Percentiles rank a stretch among this genome's conserved stretches.
phyloP scores from a whole-genome alignment of 257 asterid species.

The Solanum lycopersicoides region DNA sequence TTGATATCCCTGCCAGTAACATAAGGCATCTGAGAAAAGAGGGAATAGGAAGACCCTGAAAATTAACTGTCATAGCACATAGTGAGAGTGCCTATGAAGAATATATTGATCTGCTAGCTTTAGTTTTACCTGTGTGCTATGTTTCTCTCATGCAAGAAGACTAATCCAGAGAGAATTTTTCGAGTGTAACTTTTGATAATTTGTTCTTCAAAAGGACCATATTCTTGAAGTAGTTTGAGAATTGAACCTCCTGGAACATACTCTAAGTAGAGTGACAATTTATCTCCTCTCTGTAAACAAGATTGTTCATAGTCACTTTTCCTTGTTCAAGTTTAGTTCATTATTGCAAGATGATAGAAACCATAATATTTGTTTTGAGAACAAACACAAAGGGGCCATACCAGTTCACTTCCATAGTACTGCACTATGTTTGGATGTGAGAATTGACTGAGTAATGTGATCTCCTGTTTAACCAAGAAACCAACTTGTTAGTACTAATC shows the following conservation, averaged over 20 bases:
- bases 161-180: conserved; percentile 54
- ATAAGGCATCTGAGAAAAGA: neutral
- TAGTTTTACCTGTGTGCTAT: conserved; percentile 44
- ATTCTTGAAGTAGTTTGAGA: conserved; percentile 51
- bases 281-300: conserved; percentile 29
- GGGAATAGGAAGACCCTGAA: conserved; percentile 4
- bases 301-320: neutral
- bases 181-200: conserved; percentile 43
- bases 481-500: neutral
- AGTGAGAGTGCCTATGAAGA: neutral
- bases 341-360: neutral
- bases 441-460: conserved; percentile 43
- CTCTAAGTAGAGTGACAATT: conserved; percentile 56
- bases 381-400: neutral
- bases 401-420: conserved; percentile 58
- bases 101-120: neutral
- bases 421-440: conserved; percentile 66
- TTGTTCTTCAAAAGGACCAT: conserved; percentile 58
- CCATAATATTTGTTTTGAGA: neutral
- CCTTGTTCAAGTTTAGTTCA: neutral
- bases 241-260: conserved; percentile 67
- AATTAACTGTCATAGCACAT: neutral
- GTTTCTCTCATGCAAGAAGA: conserved; percentile 54
- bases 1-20: conserved; percentile 41
- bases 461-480: conserved; percentile 29